Conservation (phyloP, 2,329 filamentous ascomycete genomes). For the Cytospora chrysosperma region DNA sequence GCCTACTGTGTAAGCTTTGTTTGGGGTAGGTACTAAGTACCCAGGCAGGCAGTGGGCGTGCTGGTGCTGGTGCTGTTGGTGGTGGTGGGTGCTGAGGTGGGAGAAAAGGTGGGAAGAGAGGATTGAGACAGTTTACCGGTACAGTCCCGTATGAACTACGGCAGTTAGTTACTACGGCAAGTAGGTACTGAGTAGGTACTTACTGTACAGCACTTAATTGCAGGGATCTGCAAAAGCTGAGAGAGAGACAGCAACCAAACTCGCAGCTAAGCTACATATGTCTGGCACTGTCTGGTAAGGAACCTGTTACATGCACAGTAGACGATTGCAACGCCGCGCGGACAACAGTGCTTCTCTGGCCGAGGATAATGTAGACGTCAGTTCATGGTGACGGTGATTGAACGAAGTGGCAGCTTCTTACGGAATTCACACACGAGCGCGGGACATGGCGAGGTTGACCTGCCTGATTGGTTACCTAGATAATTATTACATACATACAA, state of each 20-base stretch:
- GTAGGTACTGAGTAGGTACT: too few species aligned
- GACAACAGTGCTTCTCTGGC: not conserved
- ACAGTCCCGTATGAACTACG: conserved; percentile 1
- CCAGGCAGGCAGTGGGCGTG: too few species aligned
- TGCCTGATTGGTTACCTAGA: too few species aligned
- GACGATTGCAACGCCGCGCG: not conserved
- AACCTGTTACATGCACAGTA: too few species aligned
- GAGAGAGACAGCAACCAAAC: not conserved
- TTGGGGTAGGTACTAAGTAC: too few species aligned
- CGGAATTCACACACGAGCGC: too few species aligned
- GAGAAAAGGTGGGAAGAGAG: not conserved
- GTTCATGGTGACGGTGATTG: not conserved
- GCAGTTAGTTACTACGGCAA: not conserved
- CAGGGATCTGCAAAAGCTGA: not conserved
- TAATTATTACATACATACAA: too few species aligned
- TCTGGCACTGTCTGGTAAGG: too few species aligned
- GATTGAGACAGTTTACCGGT: not conserved
- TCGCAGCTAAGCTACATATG: not conserved
- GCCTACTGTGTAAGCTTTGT: too few species aligned
- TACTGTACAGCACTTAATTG: not conserved
- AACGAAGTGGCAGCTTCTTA: not conserved
- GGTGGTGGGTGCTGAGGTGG: too few species aligned
- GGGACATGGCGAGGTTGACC: not conserved
- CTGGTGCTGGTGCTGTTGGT: too few species aligned
- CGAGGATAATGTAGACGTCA: not conserved